Conservation (phyloP, 805 yeast genomes). For the Kodamaea lidongshanica region DNA sequence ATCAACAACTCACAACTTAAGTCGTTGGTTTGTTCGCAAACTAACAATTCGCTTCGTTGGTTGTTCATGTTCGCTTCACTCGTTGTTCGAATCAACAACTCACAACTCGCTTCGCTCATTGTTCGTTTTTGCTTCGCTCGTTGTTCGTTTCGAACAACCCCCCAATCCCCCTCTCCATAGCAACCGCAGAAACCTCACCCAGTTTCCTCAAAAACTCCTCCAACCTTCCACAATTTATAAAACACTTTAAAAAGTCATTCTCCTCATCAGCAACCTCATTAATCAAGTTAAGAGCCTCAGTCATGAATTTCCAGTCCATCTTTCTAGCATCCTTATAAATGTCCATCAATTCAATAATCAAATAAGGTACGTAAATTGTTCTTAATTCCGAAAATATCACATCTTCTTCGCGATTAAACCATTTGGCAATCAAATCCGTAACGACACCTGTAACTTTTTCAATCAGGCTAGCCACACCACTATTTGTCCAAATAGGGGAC, state of each 20-base stretch:
- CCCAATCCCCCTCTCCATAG: conserved; percentile 38
- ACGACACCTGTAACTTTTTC: conserved; percentile 28
- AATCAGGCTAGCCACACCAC: conserved; percentile 31
- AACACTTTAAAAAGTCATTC: conserved; percentile 53
- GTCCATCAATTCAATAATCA: conserved; percentile 61
- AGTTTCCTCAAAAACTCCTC: conserved; percentile 47
- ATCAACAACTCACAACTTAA: no score
- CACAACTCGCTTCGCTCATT: no score
- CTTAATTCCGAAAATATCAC: conserved; percentile 48
- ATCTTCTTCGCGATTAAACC: conserved; percentile 29
- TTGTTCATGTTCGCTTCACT: no score
- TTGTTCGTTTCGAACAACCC: conserved; percentile 44
- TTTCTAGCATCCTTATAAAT: conserved; percentile 36
- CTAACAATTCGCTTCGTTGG: no score
- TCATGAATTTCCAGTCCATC: conserved; percentile 40
- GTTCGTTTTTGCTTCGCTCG: no score
- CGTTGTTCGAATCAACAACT: no score
- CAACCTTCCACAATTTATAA: conserved; percentile 50
- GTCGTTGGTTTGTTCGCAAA: no score
- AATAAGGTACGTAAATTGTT: conserved; percentile 63
- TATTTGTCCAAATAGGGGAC: conserved; percentile 21
- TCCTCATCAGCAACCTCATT: conserved; percentile 63
- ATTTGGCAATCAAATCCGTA: conserved; percentile 22
- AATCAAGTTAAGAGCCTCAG: conserved; percentile 54
- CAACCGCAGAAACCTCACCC: conserved; percentile 53